These are phyloP conservation scores for Maudiozyma saulgeensis DNA, from an alignment of 805 yeast genomes.

Conservation along the genomic window DNA sequence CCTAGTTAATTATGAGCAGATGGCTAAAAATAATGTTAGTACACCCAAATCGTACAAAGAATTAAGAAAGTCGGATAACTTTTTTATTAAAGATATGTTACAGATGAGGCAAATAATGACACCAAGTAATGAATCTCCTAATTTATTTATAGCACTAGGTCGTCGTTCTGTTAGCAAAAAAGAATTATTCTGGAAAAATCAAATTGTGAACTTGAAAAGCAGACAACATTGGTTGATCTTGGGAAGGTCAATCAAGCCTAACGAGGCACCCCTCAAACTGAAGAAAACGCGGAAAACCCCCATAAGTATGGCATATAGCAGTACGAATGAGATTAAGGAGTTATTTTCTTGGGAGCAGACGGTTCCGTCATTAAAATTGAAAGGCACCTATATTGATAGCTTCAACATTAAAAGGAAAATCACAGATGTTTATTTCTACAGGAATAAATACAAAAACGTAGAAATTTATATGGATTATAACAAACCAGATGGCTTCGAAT, in stretches of 20 bases:
- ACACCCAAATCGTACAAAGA: conserved; percentile 11
- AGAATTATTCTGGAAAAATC: conserved; percentile 10
- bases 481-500: conserved; percentile 16
- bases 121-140: neutral
- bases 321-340: conserved; percentile 9
- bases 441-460: conserved; percentile 15
- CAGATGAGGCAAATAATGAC: conserved; percentile 9
- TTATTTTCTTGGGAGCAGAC: conserved; percentile 21
- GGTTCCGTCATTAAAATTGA: conserved; percentile 10
- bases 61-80: conserved; percentile 12
- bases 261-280: conserved; percentile 8
- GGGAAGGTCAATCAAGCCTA: conserved; percentile 14
- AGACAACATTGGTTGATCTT: conserved; percentile 21
- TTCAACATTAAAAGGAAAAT: conserved; percentile 5
- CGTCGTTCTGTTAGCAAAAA: neutral
- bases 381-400: conserved; percentile 4
- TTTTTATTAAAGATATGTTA: conserved; percentile 8
- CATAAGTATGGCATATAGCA: neutral
- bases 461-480: conserved; percentile 13
- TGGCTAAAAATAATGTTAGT: conserved; percentile 9
- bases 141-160: neutral
- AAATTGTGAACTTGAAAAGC: conserved; percentile 14
- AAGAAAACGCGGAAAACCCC: conserved; percentile 4
- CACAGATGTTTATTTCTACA: conserved; percentile 10
- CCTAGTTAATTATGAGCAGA: neutral